Evolutionary conservation across 441 rosid species (phyloP), one percentile per base, ranked within the genome.

Genomic region (Mallotus repandus): DNA sequence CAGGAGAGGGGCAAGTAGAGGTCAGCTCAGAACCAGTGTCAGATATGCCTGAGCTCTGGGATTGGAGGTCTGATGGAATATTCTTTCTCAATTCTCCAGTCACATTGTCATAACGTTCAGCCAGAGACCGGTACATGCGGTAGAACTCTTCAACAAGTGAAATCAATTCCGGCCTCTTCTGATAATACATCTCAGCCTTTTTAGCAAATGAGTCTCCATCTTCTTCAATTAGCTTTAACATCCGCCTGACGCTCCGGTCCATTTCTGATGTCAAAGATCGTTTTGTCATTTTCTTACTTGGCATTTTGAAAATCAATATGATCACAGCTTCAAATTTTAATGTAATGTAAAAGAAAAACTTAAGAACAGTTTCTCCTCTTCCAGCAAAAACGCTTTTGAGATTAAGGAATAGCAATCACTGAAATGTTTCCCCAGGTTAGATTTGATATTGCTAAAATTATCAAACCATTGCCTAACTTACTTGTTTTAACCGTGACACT

Each of bases 141-240:
- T 93, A 89, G 74, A 96, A 96, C 35, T 90, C 97, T 81, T 91
- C 95, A 0, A 96, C 94, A 52, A 80, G 90, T 49, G 91, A 80
- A 67, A 90, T 75, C 73, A 93, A 80, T 78, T 96, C 92, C 0
- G 97, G 99, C 76, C 97, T 90, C 80, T 84, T 96, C 74, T 88
- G 89, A 74, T 91, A 91, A 79, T 96, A 93, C 96, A 96, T 90
- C 73, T 90, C 97, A 32, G 93, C 98, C 82, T 93, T 93, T 76
- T 90, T 91, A 0, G 93, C 96, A 76, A 96, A 90, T 13, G 99
- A 89, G 79, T 96, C 99, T 70, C 84, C 98, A 46, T 96, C 97
- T 77, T 90, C 97, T 83, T 93, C 97, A 9, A 93, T 88, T 59
- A 96, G 87, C 81, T 96, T 91, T 78, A 93, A 49, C 94, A 96